Base-by-base conservation (phyloP, 164 flowering plant species). In the Aristolochia fimbriata region DNA sequence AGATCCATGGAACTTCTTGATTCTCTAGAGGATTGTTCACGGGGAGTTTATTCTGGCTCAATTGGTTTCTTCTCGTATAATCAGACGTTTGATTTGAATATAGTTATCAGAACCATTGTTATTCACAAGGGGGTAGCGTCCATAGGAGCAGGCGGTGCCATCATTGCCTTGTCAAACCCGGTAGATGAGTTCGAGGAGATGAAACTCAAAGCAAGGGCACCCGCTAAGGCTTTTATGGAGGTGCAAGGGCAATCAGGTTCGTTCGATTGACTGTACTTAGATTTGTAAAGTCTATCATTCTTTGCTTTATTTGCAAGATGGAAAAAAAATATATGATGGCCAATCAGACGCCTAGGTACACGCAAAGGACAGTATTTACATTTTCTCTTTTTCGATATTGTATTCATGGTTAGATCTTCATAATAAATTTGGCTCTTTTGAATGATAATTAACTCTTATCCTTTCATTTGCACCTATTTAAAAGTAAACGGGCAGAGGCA, bases 131-230 rank as follows among this genome's bases (percentile, higher is more conserved):
- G 84, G 24, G 92, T 88, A 73, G 97, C 92, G 68, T 86, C 92
- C 0, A 77, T 93, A 48, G 99, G 99, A 46, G 96, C 96, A 25
- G 99, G 99, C 57, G 97, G 99, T 1, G 99, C 99, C 3, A 80
- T 93, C 51, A 81, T 89, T 52, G 86, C 97, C 47, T 73, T 93
- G 15, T 93, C 99, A 15, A 80, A 81, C 30, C 86, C 99, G 15
- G 82, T 80, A 62, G 80, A 84, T 6, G 99, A 93, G 68, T 83
- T 82, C 41, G 84, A 88, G 20, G 99, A 93, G 73, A 93, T 90
- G 92, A 61, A 81, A 50, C 66, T 93, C 76, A 93, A 93, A 70
- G 78, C 99, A 17, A 62, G 67, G 14, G 92, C 98, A 11, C 94
- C 94, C 0, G 70, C 74, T 13, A 81, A 68, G 59, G 85, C 87